Conservation (phyloP, 306 rosid genomes). For the Echinosophora koreensis region DNA sequence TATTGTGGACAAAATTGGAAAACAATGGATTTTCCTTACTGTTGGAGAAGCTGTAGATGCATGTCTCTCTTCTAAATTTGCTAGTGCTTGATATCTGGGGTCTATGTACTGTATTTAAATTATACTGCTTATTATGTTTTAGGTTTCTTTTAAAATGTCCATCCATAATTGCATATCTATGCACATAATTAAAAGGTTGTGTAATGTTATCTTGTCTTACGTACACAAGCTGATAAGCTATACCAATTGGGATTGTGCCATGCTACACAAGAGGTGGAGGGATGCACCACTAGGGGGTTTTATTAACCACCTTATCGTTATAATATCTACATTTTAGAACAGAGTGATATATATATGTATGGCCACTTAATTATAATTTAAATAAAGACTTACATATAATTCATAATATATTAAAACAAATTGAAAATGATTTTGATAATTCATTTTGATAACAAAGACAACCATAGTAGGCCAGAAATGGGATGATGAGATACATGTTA, state of each 20-base stretch:
- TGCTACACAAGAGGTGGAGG: constrained; percentile 1
- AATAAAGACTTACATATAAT: not conserved
- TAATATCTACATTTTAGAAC: constrained; percentile 38
- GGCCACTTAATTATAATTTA: constrained; percentile 16
- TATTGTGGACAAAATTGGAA: constrained; percentile 76
- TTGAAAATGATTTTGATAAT: not conserved
- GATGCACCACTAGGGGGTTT: not conserved
- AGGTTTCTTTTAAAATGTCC: constrained; percentile 9
- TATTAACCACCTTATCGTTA: constrained; percentile 4
- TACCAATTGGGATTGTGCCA: not conserved
- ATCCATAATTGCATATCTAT: constrained; percentile 19
- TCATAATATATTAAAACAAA: not conserved
- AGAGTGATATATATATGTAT: not conserved
- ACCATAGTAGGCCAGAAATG: too few species aligned
- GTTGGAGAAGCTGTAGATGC: constrained; percentile 84
- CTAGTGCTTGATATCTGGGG: constrained; percentile 34
- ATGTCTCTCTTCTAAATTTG: constrained; percentile 50
- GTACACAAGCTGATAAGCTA: not conserved
- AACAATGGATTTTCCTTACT: constrained; percentile 64
- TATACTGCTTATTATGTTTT: not conserved
- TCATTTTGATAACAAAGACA: too few species aligned
- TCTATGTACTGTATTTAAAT: not conserved
- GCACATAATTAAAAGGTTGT: constrained; percentile 1
- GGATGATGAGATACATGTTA: too few species aligned
- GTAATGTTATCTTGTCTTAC: constrained; percentile 2